Evolutionary conservation across 306 rosid genomes (phyloP).

Genomic region (Prunus salicina): DNA sequence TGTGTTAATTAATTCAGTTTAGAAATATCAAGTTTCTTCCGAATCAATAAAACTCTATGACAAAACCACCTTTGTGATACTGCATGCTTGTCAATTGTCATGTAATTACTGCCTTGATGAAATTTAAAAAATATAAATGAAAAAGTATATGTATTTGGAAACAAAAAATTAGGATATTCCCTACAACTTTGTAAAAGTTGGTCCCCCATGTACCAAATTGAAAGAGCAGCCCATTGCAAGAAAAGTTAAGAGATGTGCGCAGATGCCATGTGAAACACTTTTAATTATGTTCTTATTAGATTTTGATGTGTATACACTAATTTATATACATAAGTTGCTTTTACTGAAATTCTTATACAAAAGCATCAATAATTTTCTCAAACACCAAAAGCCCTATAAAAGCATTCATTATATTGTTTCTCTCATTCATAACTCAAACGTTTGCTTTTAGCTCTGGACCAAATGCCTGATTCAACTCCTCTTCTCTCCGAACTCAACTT

Average conservation of each 20-base stretch:
- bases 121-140: not conserved
- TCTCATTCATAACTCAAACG: not conserved
- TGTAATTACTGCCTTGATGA: not conserved
- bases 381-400: not conserved
- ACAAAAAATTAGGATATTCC: not conserved
- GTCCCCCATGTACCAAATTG: not conserved
- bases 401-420: not conserved
- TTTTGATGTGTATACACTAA: no score
- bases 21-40: not conserved
- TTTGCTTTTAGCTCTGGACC: constrained; percentile 2
- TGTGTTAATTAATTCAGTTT: no score
- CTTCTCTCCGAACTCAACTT: constrained; percentile 21
- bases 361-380: not conserved
- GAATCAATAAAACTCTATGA: not conserved
- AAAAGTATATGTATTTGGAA: not conserved
- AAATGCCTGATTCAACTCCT: constrained; percentile 33
- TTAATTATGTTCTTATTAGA: no score
- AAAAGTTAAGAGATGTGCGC: no score
- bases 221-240: no score
- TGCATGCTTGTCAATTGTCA: not conserved
- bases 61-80: not conserved
- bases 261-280: no score
- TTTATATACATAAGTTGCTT: no score
- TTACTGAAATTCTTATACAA: no score
- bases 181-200: not conserved